phyloP scores from a whole-genome alignment of 148 eudicot genomes.

The Drosera capensis region DNA sequence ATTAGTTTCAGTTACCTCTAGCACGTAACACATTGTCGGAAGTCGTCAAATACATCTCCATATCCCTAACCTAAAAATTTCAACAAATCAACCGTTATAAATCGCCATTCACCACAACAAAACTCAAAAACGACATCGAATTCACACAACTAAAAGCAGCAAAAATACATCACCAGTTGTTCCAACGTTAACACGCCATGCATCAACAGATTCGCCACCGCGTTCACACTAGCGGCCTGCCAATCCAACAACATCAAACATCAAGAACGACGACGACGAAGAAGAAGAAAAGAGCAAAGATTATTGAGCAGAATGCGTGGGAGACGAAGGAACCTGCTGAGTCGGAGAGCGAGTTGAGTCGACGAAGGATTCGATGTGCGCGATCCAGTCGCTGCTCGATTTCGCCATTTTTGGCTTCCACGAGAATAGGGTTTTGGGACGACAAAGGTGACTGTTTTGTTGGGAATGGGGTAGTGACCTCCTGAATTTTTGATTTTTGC shows the following conservation, averaged over 20 bases:
- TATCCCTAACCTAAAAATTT: conserved; percentile 54
- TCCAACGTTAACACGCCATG: too few species aligned
- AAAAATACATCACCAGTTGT: too few species aligned
- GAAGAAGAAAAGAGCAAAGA: not conserved
- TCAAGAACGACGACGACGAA: not conserved
- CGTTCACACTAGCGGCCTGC: conserved; percentile 51
- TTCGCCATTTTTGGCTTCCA: too few species aligned
- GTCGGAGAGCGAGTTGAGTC: conserved; percentile 42
- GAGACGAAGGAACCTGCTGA: conserved; percentile 43
- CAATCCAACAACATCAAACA: conserved; percentile 4
- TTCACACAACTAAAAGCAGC: not conserved
- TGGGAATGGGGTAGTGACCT: too few species aligned
- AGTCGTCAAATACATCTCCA: conserved; percentile 79
- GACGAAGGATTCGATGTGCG: conserved; percentile 57
- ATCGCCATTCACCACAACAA: not conserved
- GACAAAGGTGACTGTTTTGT: too few species aligned
- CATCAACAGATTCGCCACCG: too few species aligned
- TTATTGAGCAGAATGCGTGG: not conserved
- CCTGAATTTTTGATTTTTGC: too few species aligned
- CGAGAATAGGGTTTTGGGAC: too few species aligned
- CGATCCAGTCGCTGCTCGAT: too few species aligned
- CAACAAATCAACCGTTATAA: not conserved
- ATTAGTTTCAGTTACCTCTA: conserved; percentile 47
- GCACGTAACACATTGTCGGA: conserved; percentile 71
- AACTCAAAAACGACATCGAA: not conserved